Evolutionary conservation across 129 eudicot species (phyloP), one percentile per base, ranked within the genome.

Genomic region (Rutidosis leptorrhynchoides): DNA sequence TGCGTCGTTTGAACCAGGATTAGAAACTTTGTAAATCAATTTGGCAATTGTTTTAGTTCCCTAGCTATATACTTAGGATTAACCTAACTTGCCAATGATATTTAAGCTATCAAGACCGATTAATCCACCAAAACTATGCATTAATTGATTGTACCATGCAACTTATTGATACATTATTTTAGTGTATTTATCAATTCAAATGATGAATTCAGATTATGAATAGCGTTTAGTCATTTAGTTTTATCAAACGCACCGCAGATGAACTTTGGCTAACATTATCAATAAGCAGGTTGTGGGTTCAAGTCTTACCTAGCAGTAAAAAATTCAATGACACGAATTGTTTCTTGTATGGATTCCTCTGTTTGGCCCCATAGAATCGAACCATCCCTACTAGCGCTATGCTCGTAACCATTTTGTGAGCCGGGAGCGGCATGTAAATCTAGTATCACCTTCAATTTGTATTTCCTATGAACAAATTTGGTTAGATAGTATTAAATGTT

Each of bases 371-470:
- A 90, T 71, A 82, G 89, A 5, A 64, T 53, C 22, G 72, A 77
- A 53, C 95, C 88, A 24, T 86, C 95, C 16, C 90, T 74, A 10
- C 83, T 6, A 25, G 77, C 35, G 56, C 97, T 86, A 61, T 90
- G 95, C 32, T 86, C 90, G 40, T 12, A 71, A 16, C 88, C 88
- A 78, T 90, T 90, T 72, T 90, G 95, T 2, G 97, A 90, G n/a
- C 95, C 97, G 0, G 95, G 90, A 32, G 90, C 95, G 6, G 90
- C 90, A 61, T 90, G 97, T 30, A 90, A 79, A 77, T 90, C 91
- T 11, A 90, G 54, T 54, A 90, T 90, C 17, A 90, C 90, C 81
- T 78, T 73, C 22, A 90, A 30, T 1, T 71, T 71, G 42, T 90
- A 86, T 68, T 82, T 83, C 76, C 97, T 86, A 72, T 32, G 26